Evolutionary conservation across 805 yeast species (phyloP), one percentile per base, ranked within the genome.

Genomic region (Candida ovalis): DNA sequence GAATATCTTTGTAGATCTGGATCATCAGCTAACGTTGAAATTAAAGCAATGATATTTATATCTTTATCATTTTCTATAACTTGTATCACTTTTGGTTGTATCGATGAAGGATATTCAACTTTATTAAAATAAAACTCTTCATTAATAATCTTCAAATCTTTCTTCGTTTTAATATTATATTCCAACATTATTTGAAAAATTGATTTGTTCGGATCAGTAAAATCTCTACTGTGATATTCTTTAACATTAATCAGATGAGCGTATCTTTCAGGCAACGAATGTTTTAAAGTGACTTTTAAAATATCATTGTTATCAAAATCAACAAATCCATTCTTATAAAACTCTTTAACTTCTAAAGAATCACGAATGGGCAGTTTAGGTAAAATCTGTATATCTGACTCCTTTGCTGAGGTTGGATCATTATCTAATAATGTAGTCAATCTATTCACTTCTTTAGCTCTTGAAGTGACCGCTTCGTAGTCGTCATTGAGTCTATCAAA

Each of bases 181-280:
- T 52, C 49, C 17, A 54, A 27, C 46, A 56, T 44, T 17, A 55
- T 21, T 22, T 56, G 55, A 22, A 52, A 18, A 8, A 51, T 9
- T 28, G 48, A 47, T 40, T 47, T 48, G 35, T 43, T 47, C 3
- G 49, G 43, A 24, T 45, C 43, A 4, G 32, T 12, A 23, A 44
- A 43, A 10, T 44, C 38, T 45, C 56, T 46, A 15, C 36, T 8
- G 19, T 49, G 50, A 17, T 48, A 47, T 36, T 58, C 57, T 38
- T 59, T 61, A 8, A 55, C 25, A 27, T 49, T 54, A 2, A 58
- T 35, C 12, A 51, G 45, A 9, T 54, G 50, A n/a, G 43, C 37
- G 35, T 62, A 60, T 27, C 52, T 45, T 2, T 43, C 12, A 2
- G 52, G 57, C 6, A 46, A 30, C 19, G 40, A 33, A n/a, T 42